These are phyloP conservation scores for Gonium pectorale DNA, from an alignment of 139 green algal species.

Conservation along the genomic window DNA sequence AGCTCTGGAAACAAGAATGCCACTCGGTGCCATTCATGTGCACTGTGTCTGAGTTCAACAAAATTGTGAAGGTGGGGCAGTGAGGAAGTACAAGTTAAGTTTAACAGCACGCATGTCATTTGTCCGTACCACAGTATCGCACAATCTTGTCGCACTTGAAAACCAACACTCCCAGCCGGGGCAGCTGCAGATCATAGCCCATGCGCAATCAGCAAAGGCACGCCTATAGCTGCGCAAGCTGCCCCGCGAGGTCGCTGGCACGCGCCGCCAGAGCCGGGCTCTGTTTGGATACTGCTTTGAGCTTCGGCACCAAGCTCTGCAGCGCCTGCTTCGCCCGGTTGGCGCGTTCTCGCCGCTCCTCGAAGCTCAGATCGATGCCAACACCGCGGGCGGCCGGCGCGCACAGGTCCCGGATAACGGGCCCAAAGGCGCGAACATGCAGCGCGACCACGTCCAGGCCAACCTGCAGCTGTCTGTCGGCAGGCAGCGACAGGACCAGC, in stretches of 20 bases:
- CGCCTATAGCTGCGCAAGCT: constrained; percentile 20
- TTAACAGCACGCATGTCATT: no score
- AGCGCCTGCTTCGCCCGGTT: constrained; percentile 55
- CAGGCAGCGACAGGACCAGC: constrained; percentile 46
- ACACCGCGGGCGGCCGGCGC: constrained; percentile 32
- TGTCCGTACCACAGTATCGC: no score
- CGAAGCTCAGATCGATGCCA: constrained; percentile 74
- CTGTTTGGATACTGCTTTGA: constrained; percentile 25
- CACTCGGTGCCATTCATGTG: no score
- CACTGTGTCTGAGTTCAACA: no score
- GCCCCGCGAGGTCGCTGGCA: constrained; percentile 13
- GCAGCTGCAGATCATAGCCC: no score
- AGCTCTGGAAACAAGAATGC: no score
- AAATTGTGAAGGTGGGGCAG: no score
- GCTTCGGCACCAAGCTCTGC: constrained; percentile 51
- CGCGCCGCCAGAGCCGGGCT: background rate
- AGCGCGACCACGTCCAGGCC: constrained; percentile 53
- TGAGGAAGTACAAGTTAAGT: no score
- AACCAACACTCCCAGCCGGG: no score
- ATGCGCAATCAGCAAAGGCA: no score
- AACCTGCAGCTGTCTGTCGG: constrained; percentile 51
- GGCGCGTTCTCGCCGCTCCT: constrained; percentile 65
- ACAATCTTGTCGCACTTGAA: no score
- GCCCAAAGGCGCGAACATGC: constrained; percentile 58
- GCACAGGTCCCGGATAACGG: constrained; percentile 63